phyloP scores from a whole-genome alignment of 208 protist genomes.

The Acanthamoeba royreba region DNA sequence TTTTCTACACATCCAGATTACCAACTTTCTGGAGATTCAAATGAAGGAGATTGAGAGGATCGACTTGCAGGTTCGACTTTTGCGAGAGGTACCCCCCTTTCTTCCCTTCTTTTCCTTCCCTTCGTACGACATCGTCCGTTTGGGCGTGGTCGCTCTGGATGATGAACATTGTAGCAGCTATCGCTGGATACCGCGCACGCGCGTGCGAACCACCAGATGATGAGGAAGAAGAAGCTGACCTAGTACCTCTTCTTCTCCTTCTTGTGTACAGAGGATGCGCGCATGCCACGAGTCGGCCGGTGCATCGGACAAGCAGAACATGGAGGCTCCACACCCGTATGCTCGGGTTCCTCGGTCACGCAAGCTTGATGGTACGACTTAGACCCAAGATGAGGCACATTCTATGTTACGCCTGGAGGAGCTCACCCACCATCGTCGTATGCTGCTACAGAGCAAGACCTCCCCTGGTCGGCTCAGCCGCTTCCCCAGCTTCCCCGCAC shows the following conservation, averaged over 20 bases:
- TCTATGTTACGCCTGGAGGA: too few species aligned
- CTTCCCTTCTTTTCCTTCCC: too few species aligned
- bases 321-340: not conserved
- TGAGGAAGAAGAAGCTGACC: too few species aligned
- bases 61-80: not conserved
- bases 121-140: too few species aligned
- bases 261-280: constrained; percentile 35
- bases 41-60: constrained; percentile 38
- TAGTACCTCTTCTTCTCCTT: not conserved
- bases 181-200: too few species aligned
- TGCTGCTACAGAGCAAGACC: not conserved
- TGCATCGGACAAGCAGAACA: not conserved
- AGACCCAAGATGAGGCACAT: too few species aligned
- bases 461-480: constrained; percentile 23
- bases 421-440: too few species aligned
- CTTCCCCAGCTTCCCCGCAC: not conserved
- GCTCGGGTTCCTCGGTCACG: not conserved
- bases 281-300: not conserved
- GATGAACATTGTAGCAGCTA: too few species aligned
- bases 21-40: constrained; percentile 43
- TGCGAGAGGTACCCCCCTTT: constrained; percentile 9
- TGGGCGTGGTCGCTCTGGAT: too few species aligned
- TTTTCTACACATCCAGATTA: not conserved
- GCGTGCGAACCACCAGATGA: too few species aligned
- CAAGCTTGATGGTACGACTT: not conserved